Base-by-base conservation (phyloP, 805 yeast genomes). In the Barnettozyma salicaria region DNA sequence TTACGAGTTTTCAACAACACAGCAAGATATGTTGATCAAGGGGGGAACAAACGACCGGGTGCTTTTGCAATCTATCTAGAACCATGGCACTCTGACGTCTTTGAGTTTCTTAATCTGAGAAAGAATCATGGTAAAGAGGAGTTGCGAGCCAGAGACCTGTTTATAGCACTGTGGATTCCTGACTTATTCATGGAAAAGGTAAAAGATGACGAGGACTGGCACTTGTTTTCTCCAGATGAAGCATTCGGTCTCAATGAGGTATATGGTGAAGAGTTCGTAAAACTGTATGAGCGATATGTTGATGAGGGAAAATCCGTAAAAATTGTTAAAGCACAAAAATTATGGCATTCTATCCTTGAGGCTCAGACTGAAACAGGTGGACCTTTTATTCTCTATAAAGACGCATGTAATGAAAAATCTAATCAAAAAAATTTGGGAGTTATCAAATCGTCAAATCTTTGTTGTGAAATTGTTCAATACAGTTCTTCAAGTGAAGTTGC, bases 61-160 rank as follows among this genome's bases (percentile, higher is more conserved):
- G 98, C 98, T 2, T 84, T 92, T 61, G 96, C 97, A 24, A 63
- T 89, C 21, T 90, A 89, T 64, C 60, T 90, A 25, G 98, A 90
- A 65, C 97, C 98, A 40, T 90, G 98, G 98, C 98, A 90, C 59
- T 76, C 83, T 9, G 98, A 90, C 55, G 70, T 90, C 23, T 83
- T 87, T 60, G 95, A 85, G 41, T 82, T 90, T 55, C 61, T 92
- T 34, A 90, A 89, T 44, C 67, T 90, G 49, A 75, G 94, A 53
- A 90, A 90, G 65, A 90, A 88, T 59, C 96, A 89, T 59, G 98
- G 97, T 33, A 88, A 86, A 53, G 97, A 90, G 60, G 97, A 90
- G 60, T 63, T 76, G 49, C 76, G 97, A 55, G 96, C 98, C 1
- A 76, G 97, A 55, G 97, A 92, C 59, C 67, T 90, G 49, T 92